phyloP scores from a whole-genome alignment of 2,329 filamentous ascomycete genomes.

The Botryotinia narcissicola region DNA sequence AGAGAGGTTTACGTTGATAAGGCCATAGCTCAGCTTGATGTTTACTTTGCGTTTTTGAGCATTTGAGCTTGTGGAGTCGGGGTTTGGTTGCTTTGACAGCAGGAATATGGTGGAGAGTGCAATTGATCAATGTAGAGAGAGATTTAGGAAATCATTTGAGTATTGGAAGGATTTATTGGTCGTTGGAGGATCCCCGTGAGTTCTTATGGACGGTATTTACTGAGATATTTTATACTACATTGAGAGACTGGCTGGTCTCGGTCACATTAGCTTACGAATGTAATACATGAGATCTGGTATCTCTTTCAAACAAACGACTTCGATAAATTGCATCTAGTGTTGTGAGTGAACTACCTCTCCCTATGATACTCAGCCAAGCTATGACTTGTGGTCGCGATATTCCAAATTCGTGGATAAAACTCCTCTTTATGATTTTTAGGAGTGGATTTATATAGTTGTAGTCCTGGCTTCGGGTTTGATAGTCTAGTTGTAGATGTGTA shows the following conservation, averaged over 20 bases:
- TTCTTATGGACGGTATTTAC: background rate
- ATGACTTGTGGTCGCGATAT: rapidly evolving
- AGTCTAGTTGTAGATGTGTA: too few relatives aligned
- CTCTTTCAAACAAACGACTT: background rate
- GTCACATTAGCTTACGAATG: background rate
- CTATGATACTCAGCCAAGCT: background rate
- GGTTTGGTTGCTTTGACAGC: background rate
- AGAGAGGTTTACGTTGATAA: too few relatives aligned
- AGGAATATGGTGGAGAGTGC: background rate
- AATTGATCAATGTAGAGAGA: background rate
- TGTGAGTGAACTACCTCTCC: background rate
- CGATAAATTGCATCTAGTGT: background rate
- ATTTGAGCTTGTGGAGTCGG: background rate
- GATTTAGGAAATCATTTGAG: background rate
- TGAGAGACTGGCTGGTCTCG: background rate
- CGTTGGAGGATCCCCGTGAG: background rate
- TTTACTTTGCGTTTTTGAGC: background rate
- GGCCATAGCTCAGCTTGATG: background rate
- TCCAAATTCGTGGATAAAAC: background rate
- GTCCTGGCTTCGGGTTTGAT: too few relatives aligned
- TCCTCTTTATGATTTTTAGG: too few relatives aligned
- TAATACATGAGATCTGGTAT: background rate
- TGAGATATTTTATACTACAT: background rate
- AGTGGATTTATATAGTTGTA: too few relatives aligned
- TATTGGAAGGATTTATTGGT: background rate